Conservation (phyloP, 768 basidiomycete species). For the Tylopilus rubrobrunneus region DNA sequence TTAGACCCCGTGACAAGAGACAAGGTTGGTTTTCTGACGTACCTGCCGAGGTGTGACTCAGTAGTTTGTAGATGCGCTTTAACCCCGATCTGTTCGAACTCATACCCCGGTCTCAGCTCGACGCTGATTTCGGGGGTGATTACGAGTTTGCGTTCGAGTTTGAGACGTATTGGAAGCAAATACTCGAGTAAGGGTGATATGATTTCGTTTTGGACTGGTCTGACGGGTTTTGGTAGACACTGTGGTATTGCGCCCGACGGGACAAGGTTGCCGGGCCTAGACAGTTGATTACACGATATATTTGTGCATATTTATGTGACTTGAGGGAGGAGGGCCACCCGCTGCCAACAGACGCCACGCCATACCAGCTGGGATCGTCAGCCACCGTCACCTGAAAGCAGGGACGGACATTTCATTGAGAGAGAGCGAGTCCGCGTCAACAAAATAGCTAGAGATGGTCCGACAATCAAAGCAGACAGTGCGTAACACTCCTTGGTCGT, state of each 20-base stretch:
- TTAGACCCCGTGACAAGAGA: slow-evolving; percentile 85
- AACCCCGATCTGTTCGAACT: slow-evolving; percentile 80
- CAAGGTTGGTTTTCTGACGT: slow-evolving; percentile 48
- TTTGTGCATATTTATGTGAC: slow-evolving; percentile 20
- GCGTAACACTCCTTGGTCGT: slow-evolving; percentile 21
- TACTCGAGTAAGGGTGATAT: slow-evolving; percentile 54
- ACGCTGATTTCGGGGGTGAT: slow-evolving; percentile 79
- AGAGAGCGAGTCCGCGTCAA: slow-evolving; percentile 14
- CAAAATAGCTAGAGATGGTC: slow-evolving; percentile 26
- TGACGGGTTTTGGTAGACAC: slow-evolving; percentile 35
- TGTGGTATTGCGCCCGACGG: slow-evolving; percentile 37
- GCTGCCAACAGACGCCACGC: slow-evolving; percentile 22
- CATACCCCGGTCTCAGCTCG: slow-evolving; percentile 70
- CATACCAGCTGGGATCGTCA: slow-evolving; percentile 24
- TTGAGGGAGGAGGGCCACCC: slow-evolving; percentile 2
- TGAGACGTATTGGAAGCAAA: slow-evolving; percentile 68
- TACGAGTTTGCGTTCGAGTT: slow-evolving; percentile 72
- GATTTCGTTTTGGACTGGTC: too few relatives aligned
- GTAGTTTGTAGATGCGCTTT: slow-evolving; percentile 66
- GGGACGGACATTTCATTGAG: slow-evolving; percentile 4
- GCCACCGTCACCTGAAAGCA: slow-evolving; percentile 23
- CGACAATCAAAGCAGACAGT: slow-evolving; percentile 34
- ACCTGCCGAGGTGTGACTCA: not conserved
- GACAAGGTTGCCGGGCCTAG: slow-evolving; percentile 34
- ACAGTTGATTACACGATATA: slow-evolving; percentile 20